Conservation (phyloP, 2,329 filamentous ascomycete species). For the Cordyceps militaris region DNA sequence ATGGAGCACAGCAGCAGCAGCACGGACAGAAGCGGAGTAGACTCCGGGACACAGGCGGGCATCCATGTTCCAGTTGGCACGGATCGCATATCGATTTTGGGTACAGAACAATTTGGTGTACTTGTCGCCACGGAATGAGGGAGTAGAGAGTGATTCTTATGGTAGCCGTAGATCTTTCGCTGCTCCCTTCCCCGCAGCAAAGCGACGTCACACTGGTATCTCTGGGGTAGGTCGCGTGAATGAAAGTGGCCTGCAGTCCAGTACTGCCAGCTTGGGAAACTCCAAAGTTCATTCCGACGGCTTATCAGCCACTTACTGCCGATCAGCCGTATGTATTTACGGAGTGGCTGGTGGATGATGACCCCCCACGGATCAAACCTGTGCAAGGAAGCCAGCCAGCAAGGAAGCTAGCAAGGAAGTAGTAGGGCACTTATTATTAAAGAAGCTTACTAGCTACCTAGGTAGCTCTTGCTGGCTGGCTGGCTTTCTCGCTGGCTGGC, state of each 20-base stretch:
- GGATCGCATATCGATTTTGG: neutral
- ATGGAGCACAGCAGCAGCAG: slow-evolving; percentile 37
- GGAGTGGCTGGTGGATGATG: neutral
- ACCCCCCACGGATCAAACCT: neutral
- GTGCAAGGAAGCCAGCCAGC: too few species aligned
- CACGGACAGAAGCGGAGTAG: slow-evolving; percentile 30
- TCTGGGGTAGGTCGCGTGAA: neutral
- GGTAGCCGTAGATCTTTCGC: neutral
- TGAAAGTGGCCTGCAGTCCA: neutral
- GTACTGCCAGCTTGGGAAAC: neutral
- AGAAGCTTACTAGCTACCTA: too few species aligned
- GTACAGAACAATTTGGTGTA: neutral
- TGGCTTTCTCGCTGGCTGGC: too few species aligned
- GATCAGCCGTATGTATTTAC: neutral
- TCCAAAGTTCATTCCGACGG: neutral
- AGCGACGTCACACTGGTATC: neutral
- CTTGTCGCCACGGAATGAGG: too few species aligned
- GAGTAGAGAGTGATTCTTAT: neutral
- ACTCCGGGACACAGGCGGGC: slow-evolving; percentile 39
- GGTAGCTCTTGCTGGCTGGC: too few species aligned
- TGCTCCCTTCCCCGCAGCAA: neutral
- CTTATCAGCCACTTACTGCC: slow-evolving; percentile 1
- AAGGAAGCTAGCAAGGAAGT: too few species aligned
- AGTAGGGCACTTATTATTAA: too few species aligned
- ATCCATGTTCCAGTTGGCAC: slow-evolving; percentile 37